Base-by-base conservation (phyloP, 1,284 basidiomycete genomes). In the Gomphus sp. region DNA sequence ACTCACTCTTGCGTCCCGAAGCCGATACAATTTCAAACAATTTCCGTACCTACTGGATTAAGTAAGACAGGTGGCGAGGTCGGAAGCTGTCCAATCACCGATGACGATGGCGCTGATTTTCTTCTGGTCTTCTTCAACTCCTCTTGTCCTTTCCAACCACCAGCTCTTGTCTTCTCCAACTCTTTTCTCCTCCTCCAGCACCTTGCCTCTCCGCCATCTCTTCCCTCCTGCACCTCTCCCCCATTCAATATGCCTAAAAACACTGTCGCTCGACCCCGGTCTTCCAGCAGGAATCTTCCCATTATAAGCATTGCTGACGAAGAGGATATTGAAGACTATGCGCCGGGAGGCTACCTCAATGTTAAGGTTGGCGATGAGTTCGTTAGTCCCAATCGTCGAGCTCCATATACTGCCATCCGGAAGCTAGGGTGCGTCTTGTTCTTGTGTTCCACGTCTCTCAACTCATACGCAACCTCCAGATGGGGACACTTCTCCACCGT, bases 401-500 rank as follows among this genome's bases (percentile, higher is more conserved):
- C 80, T 59, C 80, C 90, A 55, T 95, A 95, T 70, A 74, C 80
- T 52, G 84, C 93, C 59, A 76, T 92, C 44, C 77, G 92, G 63
- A 95, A 95, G 72, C 80, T 95, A 31, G 93, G 92, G 78, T 89
- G 66, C 59, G 78, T 28, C 47, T 37, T 8, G 56, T 45, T 56
- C 49, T 53, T 54, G 49, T 61, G 58, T 49, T 39, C 56, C 22
- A 55, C 59, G 55, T 68, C 64, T 61, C 60, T 60, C 65, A 47
- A 63, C 59, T 22, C 45, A 49, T n/a, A 12, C 43, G 11, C 4
- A 22, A 56, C 58, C 55, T 22, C 65, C 64, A 89, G 87, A 60
- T 95, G 92, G 92, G 92, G 92, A 53, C 91, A 94, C 73, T 95
- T 95, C 71, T 89, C 87, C 2, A 89, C 89, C 47, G 89, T 91